Base-by-base conservation (phyloP, 1,284 basidiomycete genomes). In the Apiotrichum domesticum region DNA sequence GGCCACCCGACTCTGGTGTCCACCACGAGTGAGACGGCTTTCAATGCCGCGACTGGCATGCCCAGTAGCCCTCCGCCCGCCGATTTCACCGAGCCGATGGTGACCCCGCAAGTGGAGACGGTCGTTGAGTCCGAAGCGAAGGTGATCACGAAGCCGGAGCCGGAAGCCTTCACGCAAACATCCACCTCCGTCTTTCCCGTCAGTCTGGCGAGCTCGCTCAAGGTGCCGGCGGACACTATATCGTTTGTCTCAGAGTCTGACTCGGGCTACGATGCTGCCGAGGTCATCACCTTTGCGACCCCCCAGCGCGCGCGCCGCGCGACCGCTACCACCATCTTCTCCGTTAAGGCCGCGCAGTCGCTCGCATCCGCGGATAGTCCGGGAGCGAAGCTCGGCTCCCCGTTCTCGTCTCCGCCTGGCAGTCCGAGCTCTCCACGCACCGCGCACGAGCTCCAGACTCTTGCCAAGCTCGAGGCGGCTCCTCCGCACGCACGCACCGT, bases 231-330 rank as follows among this genome's bases (percentile, higher is more conserved):
- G 11, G 35, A 37, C 37, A 6, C 37, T 3, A 33, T 15, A 5
- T 49, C 47, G 35, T 40, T 49, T 34, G 34, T 49, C 35, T 49
- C 47, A 6, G 9, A 14, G 13, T 29, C 35, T 13, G 48, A 50
- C 10, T 44, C 47, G 32, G 41, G 40, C 46, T 37, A 55, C 48
- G 54, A 55, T 8, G 35, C 35, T 8, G 46, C 15, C 15, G 54
- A 55, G 43, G 29, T 50, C 9, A 33, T 55, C 21, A 51, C 54
- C 32, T 50, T 55, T 13, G 13, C 54, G 15, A 55, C 48, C 14
- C 54, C 54, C 4, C 21, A n/a, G 5, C 43, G 48, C 29, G 54
- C 42, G 2, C 54, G 35, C 3, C 54, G 54, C 32, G 52, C 52
- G 3, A 50, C 54, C 5, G 48, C 47, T 3, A 45, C 43, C 4